Evolutionary conservation across 495 filamentous ascomycete species (phyloP).

Genomic region (Aeminium ludgeri): DNA sequence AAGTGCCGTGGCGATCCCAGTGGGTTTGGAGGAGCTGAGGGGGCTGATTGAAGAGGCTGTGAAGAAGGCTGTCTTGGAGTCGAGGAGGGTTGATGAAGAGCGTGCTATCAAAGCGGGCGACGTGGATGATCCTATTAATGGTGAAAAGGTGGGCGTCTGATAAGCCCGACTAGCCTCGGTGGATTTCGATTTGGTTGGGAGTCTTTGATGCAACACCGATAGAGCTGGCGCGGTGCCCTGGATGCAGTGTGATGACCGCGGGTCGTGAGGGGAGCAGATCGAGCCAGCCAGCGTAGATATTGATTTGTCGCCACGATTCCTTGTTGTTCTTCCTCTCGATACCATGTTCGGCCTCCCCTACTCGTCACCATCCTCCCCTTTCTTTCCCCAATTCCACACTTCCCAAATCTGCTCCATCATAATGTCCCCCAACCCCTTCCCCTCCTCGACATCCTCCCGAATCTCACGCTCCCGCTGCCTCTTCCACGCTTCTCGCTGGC

Average conservation of each 20-base stretch:
- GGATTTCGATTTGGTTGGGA: background rate
- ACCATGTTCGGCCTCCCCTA: background rate
- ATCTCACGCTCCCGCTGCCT: slow-evolving; percentile 52
- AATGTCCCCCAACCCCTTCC: slow-evolving; percentile 63
- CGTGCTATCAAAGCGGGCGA: background rate
- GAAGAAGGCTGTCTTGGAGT: slow-evolving; percentile 5
- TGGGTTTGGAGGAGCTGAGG: slow-evolving; percentile 9
- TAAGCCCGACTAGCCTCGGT: background rate
- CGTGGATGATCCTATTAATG: background rate
- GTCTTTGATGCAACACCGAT: too few relatives aligned
- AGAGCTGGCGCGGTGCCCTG: too few relatives aligned
- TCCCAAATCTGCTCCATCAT: slow-evolving; percentile 76
- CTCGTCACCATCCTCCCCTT: slow-evolving; percentile 20
- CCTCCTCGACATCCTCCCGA: slow-evolving; percentile 53
- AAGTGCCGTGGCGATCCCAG: slow-evolving; percentile 2
- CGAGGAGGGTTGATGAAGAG: background rate
- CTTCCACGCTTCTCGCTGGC: slow-evolving; percentile 52
- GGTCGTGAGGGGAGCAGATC: too few relatives aligned
- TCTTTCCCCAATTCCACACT: slow-evolving; percentile 48
- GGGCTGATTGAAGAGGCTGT: slow-evolving; percentile 12
- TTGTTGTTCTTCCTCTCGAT: too few relatives aligned
- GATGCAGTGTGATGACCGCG: too few relatives aligned
- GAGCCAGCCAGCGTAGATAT: too few relatives aligned
- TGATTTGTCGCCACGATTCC: too few relatives aligned
- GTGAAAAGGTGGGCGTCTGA: background rate